phyloP scores from a whole-genome alignment of 805 yeast species.

The Isabelozyma rhagii region DNA sequence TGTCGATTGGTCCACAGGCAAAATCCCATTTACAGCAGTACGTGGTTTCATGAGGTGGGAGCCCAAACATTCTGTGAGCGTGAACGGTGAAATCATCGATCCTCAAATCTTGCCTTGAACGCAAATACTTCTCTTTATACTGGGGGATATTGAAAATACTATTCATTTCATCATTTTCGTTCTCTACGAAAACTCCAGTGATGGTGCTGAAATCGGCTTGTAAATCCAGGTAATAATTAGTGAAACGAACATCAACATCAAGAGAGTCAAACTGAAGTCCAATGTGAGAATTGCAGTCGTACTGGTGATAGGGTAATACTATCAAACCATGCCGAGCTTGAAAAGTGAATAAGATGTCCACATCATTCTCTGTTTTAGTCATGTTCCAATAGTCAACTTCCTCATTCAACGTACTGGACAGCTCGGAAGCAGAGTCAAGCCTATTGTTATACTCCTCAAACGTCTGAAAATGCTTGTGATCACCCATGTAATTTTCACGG shows the following conservation, averaged over 20 bases:
- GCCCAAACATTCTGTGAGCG: constrained; percentile 90
- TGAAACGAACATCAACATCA: constrained; percentile 79
- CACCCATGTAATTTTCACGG: constrained; percentile 90
- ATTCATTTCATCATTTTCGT: constrained; percentile 20
- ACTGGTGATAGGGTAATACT: constrained; percentile 69
- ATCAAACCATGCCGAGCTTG: constrained; percentile 68
- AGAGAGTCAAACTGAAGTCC: constrained; percentile 62
- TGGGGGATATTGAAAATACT: constrained; percentile 20
- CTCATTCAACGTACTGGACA: not conserved
- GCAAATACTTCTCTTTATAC: constrained; percentile 14
- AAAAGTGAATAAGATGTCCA: constrained; percentile 72
- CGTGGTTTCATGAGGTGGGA: constrained; percentile 86
- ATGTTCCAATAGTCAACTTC: constrained; percentile 32
- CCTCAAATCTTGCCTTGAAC: constrained; percentile 37
- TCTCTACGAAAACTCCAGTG: constrained; percentile 29
- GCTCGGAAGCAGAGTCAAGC: not conserved
- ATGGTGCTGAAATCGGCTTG: constrained; percentile 71
- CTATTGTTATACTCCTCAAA: constrained; percentile 62
- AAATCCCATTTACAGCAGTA: constrained; percentile 91
- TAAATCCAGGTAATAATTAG: constrained; percentile 90
- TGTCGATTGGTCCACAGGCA: constrained; percentile 53
- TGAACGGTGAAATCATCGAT: constrained; percentile 65
- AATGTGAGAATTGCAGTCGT: constrained; percentile 59
- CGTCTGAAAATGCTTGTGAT: constrained; percentile 75
- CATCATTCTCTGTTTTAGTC: constrained; percentile 62